Percentiles rank a stretch among this genome's conserved stretches.
These are phyloP conservation scores for Epichloe bromicola DNA, from an alignment of 2,329 filamentous ascomycete species.

Conservation along the genomic window DNA sequence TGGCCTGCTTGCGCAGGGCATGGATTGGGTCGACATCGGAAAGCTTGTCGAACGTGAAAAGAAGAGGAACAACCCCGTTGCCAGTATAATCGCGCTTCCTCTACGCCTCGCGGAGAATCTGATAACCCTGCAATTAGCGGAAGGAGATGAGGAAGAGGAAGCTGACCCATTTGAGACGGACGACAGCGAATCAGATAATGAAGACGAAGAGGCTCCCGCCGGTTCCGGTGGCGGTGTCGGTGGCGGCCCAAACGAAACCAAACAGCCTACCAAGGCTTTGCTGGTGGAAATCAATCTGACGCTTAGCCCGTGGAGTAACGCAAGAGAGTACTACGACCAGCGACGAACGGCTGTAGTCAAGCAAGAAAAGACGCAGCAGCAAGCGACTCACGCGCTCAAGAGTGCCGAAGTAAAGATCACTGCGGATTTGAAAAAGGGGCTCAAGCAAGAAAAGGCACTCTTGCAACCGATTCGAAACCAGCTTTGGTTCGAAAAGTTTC, in stretches of 20 bases:
- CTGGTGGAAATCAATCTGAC: conserved; percentile 74
- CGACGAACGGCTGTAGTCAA: conserved; percentile 75
- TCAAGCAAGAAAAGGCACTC: conserved; percentile 86
- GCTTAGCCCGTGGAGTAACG: conserved; percentile 77
- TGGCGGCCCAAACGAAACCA: conserved; percentile 22
- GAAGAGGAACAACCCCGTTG: conserved; percentile 67
- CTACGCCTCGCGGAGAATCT: conserved; percentile 84
- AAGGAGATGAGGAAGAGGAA: conserved; percentile 50
- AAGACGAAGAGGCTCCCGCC: conserved; percentile 14
- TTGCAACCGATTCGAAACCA: conserved; percentile 70
- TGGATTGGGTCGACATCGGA: conserved; percentile 94
- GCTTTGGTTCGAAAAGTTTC: conserved; percentile 96
- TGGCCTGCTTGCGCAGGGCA: conserved; percentile 78
- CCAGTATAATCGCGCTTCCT: conserved; percentile 73
- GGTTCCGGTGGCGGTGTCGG: not conserved
- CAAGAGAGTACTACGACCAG: conserved; percentile 83
- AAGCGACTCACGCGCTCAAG: conserved; percentile 72
- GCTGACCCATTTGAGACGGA: conserved; percentile 52
- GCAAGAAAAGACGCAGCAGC: conserved; percentile 71
- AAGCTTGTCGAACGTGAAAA: conserved; percentile 83
- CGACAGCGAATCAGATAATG: conserved; percentile 38
- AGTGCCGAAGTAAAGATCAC: conserved; percentile 82
- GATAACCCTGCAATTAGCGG: conserved; percentile 65
- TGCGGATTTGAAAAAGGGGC: conserved; percentile 73
- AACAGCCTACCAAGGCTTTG: conserved; percentile 40